A percentile compares a stretch with the other conserved stretches of the same genome.
Conservation (phyloP, 768 basidiomycete genomes). For the Mycena pura region DNA sequence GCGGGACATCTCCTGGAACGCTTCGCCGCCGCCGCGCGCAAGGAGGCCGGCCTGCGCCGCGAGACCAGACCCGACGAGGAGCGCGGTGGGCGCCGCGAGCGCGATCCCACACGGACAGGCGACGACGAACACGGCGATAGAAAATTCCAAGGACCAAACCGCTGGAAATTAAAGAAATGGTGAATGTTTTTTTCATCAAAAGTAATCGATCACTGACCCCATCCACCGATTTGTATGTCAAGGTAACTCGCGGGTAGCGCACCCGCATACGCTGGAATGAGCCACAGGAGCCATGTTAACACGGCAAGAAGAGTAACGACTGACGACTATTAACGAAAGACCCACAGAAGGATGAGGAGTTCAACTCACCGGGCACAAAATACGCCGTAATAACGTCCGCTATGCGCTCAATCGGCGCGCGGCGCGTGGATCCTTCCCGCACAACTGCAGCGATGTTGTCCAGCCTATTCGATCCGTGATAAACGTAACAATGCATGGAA, state of each 20-base stretch:
- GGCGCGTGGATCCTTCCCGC: conserved; percentile 74
- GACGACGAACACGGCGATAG: conserved; percentile 82
- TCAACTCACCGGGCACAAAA: conserved; percentile 67
- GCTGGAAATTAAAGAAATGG: conserved; percentile 46
- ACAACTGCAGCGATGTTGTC: conserved; percentile 79
- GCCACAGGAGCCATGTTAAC: conserved; percentile 76
- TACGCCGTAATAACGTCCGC: conserved; percentile 77
- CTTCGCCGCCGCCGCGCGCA: conserved; percentile 87
- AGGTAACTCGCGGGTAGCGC: conserved; percentile 62
- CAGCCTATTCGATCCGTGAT: conserved; percentile 57
- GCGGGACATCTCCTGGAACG: conserved; percentile 82
- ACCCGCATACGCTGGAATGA: conserved; percentile 65
- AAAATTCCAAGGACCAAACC: conserved; percentile 81
- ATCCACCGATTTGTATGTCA: conserved; percentile 59
- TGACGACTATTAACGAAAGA: neutral
- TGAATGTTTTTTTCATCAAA: neutral
- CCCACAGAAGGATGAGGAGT: neutral
- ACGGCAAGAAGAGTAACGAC: conserved; percentile 75
- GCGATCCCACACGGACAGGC: conserved; percentile 90
- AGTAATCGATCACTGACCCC: conserved; percentile 56
- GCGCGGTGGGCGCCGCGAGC: conserved; percentile 85
- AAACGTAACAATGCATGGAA: too few relatives aligned
- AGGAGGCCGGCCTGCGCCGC: conserved; percentile 83
- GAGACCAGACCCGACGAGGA: conserved; percentile 82
- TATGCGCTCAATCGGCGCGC: conserved; percentile 80